Conservation (phyloP, 2,329 filamentous ascomycete genomes). For the Aschersonia sp. region DNA sequence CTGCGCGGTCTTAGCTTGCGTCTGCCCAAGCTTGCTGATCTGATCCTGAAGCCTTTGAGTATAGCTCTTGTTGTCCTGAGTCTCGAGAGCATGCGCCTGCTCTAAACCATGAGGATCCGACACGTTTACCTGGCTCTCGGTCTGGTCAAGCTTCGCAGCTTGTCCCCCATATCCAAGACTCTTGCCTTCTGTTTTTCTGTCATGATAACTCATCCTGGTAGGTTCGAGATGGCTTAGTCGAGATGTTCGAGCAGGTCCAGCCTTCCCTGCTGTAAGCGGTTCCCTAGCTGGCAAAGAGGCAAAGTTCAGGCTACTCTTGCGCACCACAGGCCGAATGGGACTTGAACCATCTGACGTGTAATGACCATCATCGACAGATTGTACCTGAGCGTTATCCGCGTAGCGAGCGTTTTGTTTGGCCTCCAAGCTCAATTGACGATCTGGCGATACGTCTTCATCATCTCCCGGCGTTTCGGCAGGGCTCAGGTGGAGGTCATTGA, state of each 20-base stretch:
- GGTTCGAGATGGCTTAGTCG: constrained; percentile 67
- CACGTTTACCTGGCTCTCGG: constrained; percentile 38
- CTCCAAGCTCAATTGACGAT: constrained; percentile 2
- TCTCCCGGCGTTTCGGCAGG: neutral
- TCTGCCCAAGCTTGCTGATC: constrained; percentile 59
- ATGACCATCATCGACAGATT: constrained; percentile 28
- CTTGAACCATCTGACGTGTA: constrained; percentile 59
- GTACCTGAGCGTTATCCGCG: neutral
- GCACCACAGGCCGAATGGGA: constrained; percentile 59
- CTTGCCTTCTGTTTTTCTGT: constrained; percentile 57
- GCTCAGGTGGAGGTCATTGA: too few species aligned
- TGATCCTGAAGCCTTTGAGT: constrained; percentile 86
- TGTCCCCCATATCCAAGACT: constrained; percentile 38
- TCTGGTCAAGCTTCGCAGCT: constrained; percentile 26
- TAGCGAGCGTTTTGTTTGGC: neutral
- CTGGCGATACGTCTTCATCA: constrained; percentile 2
- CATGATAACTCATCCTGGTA: constrained; percentile 58
- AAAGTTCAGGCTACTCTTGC: constrained; percentile 93
- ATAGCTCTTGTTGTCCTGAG: constrained; percentile 58
- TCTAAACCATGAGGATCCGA: constrained; percentile 10
- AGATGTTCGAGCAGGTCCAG: constrained; percentile 57
- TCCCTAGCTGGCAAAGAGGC: constrained; percentile 84
- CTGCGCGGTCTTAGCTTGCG: constrained; percentile 30
- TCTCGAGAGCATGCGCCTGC: constrained; percentile 15
- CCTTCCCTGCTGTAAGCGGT: constrained; percentile 72